Percentiles rank a stretch among this genome's conserved stretches.
Evolutionary conservation across 2,329 filamentous ascomycete genomes (phyloP).

Genomic region (Magnaporthales sp.): DNA sequence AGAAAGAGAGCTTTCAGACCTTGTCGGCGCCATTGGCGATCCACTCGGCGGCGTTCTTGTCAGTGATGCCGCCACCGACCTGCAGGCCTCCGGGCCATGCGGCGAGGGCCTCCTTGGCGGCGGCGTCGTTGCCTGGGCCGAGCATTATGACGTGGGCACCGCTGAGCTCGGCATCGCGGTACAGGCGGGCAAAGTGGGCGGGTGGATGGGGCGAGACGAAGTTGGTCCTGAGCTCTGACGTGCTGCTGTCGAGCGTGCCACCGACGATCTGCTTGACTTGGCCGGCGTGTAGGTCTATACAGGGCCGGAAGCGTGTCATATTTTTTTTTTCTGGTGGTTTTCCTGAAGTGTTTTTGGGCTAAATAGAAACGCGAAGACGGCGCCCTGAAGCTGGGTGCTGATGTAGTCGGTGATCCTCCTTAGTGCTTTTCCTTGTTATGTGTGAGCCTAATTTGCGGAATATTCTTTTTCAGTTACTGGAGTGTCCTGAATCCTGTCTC

Average conservation of each 20-base stretch:
- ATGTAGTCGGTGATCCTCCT: not conserved
- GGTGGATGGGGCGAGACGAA: conserved; percentile 81
- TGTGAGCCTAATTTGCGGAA: not conserved
- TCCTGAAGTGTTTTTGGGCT: not conserved
- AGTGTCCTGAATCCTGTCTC: too few species aligned
- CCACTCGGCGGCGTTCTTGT: conserved; percentile 78
- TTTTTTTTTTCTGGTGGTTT: not conserved
- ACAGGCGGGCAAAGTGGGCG: conserved; percentile 71
- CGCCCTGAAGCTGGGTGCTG: not conserved
- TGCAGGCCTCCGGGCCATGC: conserved; percentile 79
- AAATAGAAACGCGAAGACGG: not conserved
- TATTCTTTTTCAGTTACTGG: too few species aligned
- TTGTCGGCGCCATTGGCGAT: conserved; percentile 82
- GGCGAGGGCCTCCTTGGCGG: conserved; percentile 65
- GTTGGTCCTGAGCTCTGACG: conserved; percentile 72
- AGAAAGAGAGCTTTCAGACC: conserved; percentile 40
- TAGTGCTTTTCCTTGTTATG: not conserved
- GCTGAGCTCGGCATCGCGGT: conserved; percentile 61
- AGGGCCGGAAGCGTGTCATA: conserved; percentile 89
- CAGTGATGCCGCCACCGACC: conserved; percentile 87
- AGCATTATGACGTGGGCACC: conserved; percentile 97
- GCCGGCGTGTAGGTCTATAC: conserved; percentile 95
- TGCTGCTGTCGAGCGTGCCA: conserved; percentile 69
- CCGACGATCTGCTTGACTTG: conserved; percentile 98
- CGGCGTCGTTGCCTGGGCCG: conserved; percentile 75